Evolutionary conservation across 257 asterid species (phyloP).

Genomic region (Salvia hispanica): DNA sequence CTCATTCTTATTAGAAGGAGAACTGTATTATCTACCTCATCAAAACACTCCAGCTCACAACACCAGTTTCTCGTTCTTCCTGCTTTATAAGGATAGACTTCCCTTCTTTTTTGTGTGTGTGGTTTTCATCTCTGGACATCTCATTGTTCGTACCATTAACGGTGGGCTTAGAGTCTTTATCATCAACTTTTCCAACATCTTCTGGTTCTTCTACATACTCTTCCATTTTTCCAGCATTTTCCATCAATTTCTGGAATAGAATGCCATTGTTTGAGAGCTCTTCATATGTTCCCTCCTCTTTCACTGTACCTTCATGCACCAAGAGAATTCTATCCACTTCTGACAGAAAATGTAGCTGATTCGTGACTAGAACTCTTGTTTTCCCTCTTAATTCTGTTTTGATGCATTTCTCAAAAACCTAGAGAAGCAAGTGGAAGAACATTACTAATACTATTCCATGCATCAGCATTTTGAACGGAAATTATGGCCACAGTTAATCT

Average conservation of each 20-base stretch:
- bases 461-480: background rate
- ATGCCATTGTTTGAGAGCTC: conserved; percentile 81
- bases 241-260: conserved; percentile 87
- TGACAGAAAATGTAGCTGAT: conserved; percentile 93
- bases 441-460: conserved; percentile 1
- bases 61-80: conserved; percentile 99
- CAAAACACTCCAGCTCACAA: conserved; percentile 83
- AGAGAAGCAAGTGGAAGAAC: conserved; percentile 26
- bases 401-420: conserved; percentile 93
- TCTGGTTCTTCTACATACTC: conserved; percentile 74
- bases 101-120: conserved; percentile 54
- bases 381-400: conserved; percentile 81
- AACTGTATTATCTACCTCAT: conserved; percentile 52
- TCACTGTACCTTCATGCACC: conserved; percentile 90
- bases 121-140: conserved; percentile 48
- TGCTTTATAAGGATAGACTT: conserved; percentile 91
- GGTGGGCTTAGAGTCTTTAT: conserved; percentile 42
- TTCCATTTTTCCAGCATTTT: conserved; percentile 99
- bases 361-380: conserved; percentile 94
- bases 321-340: conserved; percentile 90
- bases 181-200: conserved; percentile 39
- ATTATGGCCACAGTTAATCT: conserved; percentile 1
- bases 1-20: conserved; percentile 16
- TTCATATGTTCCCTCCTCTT: conserved; percentile 97
- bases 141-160: conserved; percentile 55